Conservation (phyloP, 805 yeast species). For the Saturnispora serradocipensis region DNA sequence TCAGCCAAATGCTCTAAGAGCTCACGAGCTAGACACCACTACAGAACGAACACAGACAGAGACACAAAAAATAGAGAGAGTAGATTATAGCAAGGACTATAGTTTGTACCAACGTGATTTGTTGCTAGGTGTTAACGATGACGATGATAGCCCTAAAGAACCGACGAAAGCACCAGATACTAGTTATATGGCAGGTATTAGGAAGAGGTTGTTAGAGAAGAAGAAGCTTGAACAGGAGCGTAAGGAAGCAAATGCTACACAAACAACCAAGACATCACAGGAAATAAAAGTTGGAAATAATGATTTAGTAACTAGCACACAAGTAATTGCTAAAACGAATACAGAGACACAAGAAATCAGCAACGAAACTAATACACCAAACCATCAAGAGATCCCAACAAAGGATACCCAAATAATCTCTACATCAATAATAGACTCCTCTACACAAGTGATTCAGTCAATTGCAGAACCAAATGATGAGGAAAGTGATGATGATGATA, state of each 20-base stretch:
- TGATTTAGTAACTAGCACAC: not conserved
- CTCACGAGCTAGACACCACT: not conserved
- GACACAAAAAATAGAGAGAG: not conserved
- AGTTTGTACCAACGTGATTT: conserved; percentile 3
- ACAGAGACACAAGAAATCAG: not conserved
- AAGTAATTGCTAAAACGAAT: not conserved
- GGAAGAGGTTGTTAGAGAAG: conserved; percentile 6
- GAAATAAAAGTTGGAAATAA: not conserved
- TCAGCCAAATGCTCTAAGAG: not conserved
- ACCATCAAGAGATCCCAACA: not conserved
- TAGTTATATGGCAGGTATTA: conserved; percentile 6
- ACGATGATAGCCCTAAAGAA: not conserved
- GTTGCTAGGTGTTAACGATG: not conserved
- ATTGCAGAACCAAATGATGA: conserved; percentile 5
- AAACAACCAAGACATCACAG: not conserved
- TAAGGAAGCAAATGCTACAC: not conserved
- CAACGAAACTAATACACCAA: not conserved
- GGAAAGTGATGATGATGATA: conserved; percentile 6
- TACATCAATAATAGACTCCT: not conserved
- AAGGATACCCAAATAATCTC: not conserved
- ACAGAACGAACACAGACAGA: not conserved
- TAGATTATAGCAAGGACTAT: not conserved
- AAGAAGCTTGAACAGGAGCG: conserved; percentile 1
- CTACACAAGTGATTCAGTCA: not conserved
- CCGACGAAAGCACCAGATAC: not conserved